Evolutionary conservation across 2,329 filamentous ascomycete genomes (phyloP).

Genomic region (Fusarium sp.): DNA sequence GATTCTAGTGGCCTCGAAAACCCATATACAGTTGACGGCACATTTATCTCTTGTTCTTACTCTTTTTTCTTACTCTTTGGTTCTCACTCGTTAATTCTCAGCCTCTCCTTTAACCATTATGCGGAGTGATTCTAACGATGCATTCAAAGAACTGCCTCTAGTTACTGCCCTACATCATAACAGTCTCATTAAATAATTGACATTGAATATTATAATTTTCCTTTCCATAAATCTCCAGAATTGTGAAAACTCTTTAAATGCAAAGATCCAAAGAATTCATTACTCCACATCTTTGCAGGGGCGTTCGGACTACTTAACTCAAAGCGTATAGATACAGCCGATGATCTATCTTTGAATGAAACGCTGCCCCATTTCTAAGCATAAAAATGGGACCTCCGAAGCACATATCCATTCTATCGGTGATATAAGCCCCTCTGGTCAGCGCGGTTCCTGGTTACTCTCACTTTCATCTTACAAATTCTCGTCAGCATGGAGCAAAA

Average conservation of each 20-base stretch:
- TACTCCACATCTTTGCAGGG: constrained; percentile 2
- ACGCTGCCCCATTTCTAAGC: not conserved
- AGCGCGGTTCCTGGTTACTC: rapidly evolving
- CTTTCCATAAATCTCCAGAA: rapidly evolving
- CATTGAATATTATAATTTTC: rapidly evolving
- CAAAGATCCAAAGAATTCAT: not conserved
- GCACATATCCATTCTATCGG: not conserved
- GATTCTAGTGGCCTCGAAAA: not conserved
- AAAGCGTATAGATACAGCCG: constrained; percentile 1
- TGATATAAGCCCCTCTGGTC: not conserved
- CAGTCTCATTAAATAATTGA: not conserved
- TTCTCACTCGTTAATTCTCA: too few relatives aligned
- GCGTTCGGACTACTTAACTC: not conserved
- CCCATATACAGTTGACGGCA: not conserved
- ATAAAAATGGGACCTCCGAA: not conserved
- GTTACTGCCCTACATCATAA: rapidly evolving
- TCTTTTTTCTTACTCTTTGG: not conserved
- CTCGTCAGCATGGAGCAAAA: not conserved
- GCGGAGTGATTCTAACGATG: too few relatives aligned
- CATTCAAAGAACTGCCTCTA: too few relatives aligned
- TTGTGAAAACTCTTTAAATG: not conserved
- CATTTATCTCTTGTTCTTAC: not conserved
- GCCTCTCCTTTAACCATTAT: too few relatives aligned
- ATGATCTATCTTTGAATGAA: not conserved
- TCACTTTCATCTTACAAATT: too few relatives aligned